phyloP scores from a whole-genome alignment of 495 filamentous ascomycete genomes.

The Tuber magnatum region DNA sequence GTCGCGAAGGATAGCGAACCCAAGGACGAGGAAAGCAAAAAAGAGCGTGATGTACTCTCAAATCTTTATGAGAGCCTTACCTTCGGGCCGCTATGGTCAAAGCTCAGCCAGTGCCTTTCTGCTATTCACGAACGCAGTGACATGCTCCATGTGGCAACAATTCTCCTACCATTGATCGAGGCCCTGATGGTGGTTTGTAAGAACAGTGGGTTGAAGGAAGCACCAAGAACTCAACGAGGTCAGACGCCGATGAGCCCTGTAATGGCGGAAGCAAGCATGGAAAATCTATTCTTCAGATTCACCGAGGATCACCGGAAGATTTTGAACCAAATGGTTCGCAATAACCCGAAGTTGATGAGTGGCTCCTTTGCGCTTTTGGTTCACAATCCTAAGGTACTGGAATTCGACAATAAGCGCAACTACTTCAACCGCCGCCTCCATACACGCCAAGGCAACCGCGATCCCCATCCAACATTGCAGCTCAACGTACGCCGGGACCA shows the following conservation, averaged over 20 bases:
- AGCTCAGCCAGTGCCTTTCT: slow-evolving; percentile 82
- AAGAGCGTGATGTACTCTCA: slow-evolving; percentile 74
- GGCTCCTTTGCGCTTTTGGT: slow-evolving; percentile 91
- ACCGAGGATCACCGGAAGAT: slow-evolving; percentile 98
- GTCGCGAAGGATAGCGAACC: slow-evolving; percentile 52
- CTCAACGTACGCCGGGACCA: slow-evolving; percentile 85
- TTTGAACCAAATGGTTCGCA: slow-evolving; percentile 92
- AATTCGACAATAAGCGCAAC: slow-evolving; percentile 99
- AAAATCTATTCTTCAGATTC: slow-evolving; percentile 93
- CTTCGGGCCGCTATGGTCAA: slow-evolving; percentile 84
- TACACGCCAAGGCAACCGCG: slow-evolving; percentile 58
- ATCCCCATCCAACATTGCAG: slow-evolving; percentile 64
- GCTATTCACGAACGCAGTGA: slow-evolving; percentile 85
- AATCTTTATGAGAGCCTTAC: slow-evolving; percentile 82
- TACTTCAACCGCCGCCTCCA: slow-evolving; percentile 95
- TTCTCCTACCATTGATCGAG: slow-evolving; percentile 87
- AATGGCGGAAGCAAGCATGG: slow-evolving; percentile 71
- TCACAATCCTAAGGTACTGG: slow-evolving; percentile 96
- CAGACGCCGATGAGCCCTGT: slow-evolving; percentile 50
- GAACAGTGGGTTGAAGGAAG: slow-evolving; percentile 75
- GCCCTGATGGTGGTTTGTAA: slow-evolving; percentile 99
- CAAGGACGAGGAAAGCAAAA: slow-evolving; percentile 48
- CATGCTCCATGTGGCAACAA: slow-evolving; percentile 93
- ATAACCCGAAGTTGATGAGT: slow-evolving; percentile 96
- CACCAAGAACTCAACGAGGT: slow-evolving; percentile 48